Base-by-base conservation (phyloP, 208 protist genomes). In the Trypanosoma brucei region DNA sequence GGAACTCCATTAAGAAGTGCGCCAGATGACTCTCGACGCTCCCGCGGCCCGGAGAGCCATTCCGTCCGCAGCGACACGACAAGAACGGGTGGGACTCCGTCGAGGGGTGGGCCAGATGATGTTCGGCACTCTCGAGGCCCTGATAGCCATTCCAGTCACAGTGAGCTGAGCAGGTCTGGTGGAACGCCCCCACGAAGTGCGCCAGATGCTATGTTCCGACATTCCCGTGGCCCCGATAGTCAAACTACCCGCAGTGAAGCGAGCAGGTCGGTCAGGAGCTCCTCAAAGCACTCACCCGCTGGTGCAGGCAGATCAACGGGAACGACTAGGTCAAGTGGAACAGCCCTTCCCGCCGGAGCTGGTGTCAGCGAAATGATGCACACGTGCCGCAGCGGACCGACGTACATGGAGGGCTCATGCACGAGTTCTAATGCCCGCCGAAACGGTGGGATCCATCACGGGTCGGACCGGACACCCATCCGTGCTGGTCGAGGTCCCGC, bases 361-460 rank as follows among this genome's bases (percentile, higher is more conserved):
- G 52, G 33, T 31, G 0, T 54, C 0, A 68, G 63, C 33, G 63
- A 68, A 45, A 1, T 13, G 4, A 68, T 68, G 63, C 46, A 62
- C 9, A 71, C 42, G 36, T 65, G 58, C 40, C 55, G 40, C 13
- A 65, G 65, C 49, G 22, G 6, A 3, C 50, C 44, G 3, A 7
- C 37, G 8, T n/a, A 14, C 14, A 9, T 31, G 8, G 55, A 60
- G 38, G 37, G 37, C 14, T 56, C 59, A 56, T n/a, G 5, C 5
- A 11, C 31, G 38, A 48, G 55, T 46, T 59, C 37, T 46, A 13
- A 59, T 13, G 5, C 34, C 31, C 5, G 30, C 3, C 35, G 4
- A 33, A 56, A 38, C 14, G 3, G 6, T 11, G 6, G 6, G 42
- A 11, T 14, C 8, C 42, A 46, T 11, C 42, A 46, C 42, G 42